Percentiles rank a stretch among this genome's conserved stretches.
These are phyloP conservation scores for Malbranchea zuffiana DNA, from an alignment of 2,329 filamentous ascomycete species.

Conservation along the genomic window DNA sequence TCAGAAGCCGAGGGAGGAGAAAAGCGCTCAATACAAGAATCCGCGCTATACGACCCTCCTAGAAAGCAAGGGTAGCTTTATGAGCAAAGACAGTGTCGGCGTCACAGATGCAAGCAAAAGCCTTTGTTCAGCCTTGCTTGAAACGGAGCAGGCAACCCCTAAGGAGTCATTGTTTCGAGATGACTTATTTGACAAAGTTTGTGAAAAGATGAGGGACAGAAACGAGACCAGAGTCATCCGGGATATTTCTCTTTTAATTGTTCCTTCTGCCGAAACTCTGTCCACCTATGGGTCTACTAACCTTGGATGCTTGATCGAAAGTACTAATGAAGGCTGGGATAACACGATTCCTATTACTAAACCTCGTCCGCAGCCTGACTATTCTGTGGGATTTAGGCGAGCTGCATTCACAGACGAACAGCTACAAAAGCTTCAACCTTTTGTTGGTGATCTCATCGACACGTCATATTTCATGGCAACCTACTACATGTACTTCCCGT, in stretches of 20 bases:
- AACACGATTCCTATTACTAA: slow-evolving; percentile 30
- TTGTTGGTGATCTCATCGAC: slow-evolving; percentile 22
- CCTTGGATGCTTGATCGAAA: slow-evolving; percentile 30
- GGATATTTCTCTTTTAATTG: slow-evolving; percentile 27
- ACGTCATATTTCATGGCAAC: slow-evolving; percentile 37
- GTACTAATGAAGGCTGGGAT: slow-evolving; percentile 36
- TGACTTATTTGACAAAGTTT: slow-evolving; percentile 25
- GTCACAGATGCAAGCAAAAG: slow-evolving; percentile 26
- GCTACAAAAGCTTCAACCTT: slow-evolving; percentile 32
- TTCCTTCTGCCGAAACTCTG: slow-evolving; percentile 30
- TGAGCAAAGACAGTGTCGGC: slow-evolving; percentile 26
- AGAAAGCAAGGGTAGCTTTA: slow-evolving; percentile 32
- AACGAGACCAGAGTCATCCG: slow-evolving; percentile 29
- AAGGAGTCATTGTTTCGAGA: slow-evolving; percentile 26
- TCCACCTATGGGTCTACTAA: slow-evolving; percentile 20
- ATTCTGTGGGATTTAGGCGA: slow-evolving; percentile 33
- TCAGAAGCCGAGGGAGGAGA: slow-evolving; percentile 31
- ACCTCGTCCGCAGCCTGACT: slow-evolving; percentile 36
- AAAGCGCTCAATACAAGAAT: slow-evolving; percentile 29
- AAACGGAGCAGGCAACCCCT: slow-evolving; percentile 23
- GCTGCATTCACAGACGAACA: slow-evolving; percentile 36
- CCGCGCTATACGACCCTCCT: slow-evolving; percentile 30
- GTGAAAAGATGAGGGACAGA: slow-evolving; percentile 20
- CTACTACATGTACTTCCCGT: slow-evolving; percentile 42
- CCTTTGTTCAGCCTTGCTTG: slow-evolving; percentile 24